Base-by-base conservation (phyloP, 139 green algal species). In the Chlamydomonas eustigma region DNA sequence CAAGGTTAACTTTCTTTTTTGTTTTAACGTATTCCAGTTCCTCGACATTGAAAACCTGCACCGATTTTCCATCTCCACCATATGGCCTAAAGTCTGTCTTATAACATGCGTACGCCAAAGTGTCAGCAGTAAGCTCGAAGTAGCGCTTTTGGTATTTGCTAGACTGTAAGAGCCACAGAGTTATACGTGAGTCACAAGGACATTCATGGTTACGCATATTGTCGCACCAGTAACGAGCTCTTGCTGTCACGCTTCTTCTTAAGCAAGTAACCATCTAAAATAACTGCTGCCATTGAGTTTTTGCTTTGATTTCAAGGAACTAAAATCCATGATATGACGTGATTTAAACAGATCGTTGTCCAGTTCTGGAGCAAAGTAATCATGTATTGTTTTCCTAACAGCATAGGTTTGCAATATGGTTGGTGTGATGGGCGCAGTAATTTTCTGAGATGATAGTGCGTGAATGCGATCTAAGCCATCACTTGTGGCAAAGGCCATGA, bases 131-230 rank as follows among this genome's bases (percentile, higher is more conserved):
- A 12, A 79, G 75, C 64, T 74, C 64, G 65, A 79, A 79, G 25
- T 35, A 79, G 39, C 75, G 75, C 31, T 79, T 79, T 3, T 75
- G 36, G 39, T 79, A 79, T 39, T 79, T 79, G 37, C 39, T 74
- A 34, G 37, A 31, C 75, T 79, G 75, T 34, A 67, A 34, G 44
- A 12, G 18, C 12, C 44, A 28, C 44, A 58, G 18, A 58, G 18
- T 18, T 28, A 58, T 12, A 58, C 44, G 12, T 18, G 18, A 58
- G 12, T 28, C 44, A 28, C 44, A 18, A 32, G 33, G 58, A 37
- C 6, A 8, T 39, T 39, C 33, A 5, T 38, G 4, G 8, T 4
- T 24, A 22, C 35, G 3, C 34, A 64, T 12, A 4, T 4, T 38
- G 37, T 24, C 71, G 2, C 32, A 69, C 50, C 72, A 70, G 37